Evolutionary conservation across 75 land plant genomes (phyloP).

Genomic region (Selaginella moellendorffii): DNA sequence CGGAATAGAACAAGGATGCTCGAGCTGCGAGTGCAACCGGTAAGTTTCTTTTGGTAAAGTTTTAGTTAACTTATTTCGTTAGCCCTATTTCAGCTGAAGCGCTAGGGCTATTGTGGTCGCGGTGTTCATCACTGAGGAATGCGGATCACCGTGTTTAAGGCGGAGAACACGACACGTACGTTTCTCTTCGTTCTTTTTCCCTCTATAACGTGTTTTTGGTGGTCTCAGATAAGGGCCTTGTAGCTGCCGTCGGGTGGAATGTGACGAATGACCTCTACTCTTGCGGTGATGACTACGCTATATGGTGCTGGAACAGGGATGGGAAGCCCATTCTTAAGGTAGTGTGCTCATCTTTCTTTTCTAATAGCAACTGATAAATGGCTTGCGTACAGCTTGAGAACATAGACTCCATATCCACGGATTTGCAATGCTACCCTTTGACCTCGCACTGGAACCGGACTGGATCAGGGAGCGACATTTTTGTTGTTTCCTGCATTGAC

Average conservation of each 20-base stretch:
- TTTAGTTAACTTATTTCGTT: too few relatives aligned
- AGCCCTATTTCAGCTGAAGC: too few relatives aligned
- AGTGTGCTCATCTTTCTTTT: too few relatives aligned
- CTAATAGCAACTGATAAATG: background rate
- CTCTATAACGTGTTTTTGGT: background rate
- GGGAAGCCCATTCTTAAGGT: slow-evolving; percentile 17
- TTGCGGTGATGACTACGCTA: slow-evolving; percentile 21
- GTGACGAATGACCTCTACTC: slow-evolving; percentile 15
- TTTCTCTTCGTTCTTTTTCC: background rate
- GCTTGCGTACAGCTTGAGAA: slow-evolving; percentile 18
- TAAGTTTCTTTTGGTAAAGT: too few relatives aligned
- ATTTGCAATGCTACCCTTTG: slow-evolving; percentile 25
- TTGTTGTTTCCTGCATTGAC: slow-evolving; percentile 21
- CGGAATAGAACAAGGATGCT: too few relatives aligned
- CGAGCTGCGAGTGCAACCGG: too few relatives aligned
- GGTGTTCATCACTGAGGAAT: too few relatives aligned
- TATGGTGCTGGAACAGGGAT: slow-evolving; percentile 22
- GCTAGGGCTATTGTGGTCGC: too few relatives aligned
- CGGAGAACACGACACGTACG: background rate
- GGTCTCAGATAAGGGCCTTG: slow-evolving; percentile 13
- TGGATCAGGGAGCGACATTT: slow-evolving; percentile 18
- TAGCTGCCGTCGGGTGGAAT: slow-evolving; percentile 27
- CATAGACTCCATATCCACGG: slow-evolving; percentile 15
- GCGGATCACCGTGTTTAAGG: background rate
- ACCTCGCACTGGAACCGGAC: slow-evolving; percentile 19